Percentiles rank a stretch among this genome's conserved stretches.
phyloP scores from a whole-genome alignment of 495 filamentous ascomycete genomes.

The Emericellopsis terricola region DNA sequence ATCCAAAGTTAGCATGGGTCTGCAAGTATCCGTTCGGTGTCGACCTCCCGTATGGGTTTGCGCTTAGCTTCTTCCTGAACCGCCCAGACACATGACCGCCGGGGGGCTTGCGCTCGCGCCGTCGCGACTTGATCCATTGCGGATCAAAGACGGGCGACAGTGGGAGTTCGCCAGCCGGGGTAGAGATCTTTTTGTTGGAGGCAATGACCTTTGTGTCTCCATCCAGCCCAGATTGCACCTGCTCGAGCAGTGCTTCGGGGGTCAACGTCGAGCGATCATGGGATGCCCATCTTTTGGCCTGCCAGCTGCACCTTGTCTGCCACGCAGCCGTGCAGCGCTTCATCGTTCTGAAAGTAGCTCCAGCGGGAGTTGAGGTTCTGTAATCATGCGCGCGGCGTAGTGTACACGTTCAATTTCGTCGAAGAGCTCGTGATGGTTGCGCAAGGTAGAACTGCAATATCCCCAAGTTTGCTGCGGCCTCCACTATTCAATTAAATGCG shows the following conservation, averaged over 20 bases:
- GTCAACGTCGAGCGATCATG: conserved; percentile 1
- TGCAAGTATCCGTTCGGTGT: conserved; percentile 4
- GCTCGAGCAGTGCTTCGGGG: not conserved
- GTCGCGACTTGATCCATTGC: conserved; percentile 16
- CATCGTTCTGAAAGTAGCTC: not conserved
- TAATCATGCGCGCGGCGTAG: not conserved
- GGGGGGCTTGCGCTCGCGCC: conserved; percentile 10
- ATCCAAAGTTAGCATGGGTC: conserved; percentile 3
- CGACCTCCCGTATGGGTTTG: conserved; percentile 41
- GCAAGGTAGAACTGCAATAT: no score
- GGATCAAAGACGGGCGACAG: conserved; percentile 35
- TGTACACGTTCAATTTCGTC: not conserved
- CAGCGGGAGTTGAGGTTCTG: not conserved
- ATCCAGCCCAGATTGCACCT: conserved; percentile 1
- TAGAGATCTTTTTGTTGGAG: conserved; percentile 17
- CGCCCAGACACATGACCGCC: conserved; percentile 8
- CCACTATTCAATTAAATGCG: not conserved
- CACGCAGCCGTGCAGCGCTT: conserved; percentile 1
- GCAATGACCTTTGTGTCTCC: conserved; percentile 8
- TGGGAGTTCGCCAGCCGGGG: conserved; percentile 20
- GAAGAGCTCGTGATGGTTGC: not conserved
- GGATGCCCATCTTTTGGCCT: conserved; percentile 1
- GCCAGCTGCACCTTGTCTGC: not conserved
- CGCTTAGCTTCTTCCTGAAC: conserved; percentile 31
- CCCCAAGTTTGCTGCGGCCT: no score